Conservation (phyloP, 352 stramenopile genomes). For the Discostella stelligera region DNA sequence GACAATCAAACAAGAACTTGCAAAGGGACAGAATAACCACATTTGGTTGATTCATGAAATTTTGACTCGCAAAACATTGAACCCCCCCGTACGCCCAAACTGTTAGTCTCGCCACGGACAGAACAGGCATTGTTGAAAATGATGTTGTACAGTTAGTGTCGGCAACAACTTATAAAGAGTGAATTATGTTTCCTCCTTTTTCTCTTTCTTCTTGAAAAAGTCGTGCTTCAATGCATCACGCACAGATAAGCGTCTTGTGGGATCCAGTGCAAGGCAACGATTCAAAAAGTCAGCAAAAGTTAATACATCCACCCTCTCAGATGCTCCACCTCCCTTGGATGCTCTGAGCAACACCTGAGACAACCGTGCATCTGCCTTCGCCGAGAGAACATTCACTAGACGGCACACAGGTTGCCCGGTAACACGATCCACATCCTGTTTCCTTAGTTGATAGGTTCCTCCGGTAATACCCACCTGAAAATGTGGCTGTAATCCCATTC, state of each 20-base stretch:
- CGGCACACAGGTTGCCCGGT: conserved; percentile 54
- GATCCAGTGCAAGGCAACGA: conserved; percentile 73
- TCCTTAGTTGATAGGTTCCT: conserved; percentile 62
- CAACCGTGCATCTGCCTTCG: conserved; percentile 47
- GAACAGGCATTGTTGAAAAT: too few relatives aligned
- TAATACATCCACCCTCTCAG: conserved; percentile 53
- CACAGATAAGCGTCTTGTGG: conserved; percentile 55
- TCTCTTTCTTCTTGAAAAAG: conserved; percentile 68
- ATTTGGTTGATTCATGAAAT: conserved; percentile 50
- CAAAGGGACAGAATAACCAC: conserved; percentile 37
- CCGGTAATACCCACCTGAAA: conserved; percentile 54
- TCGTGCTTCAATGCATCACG: conserved; percentile 63
- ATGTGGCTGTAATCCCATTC: conserved; percentile 62
- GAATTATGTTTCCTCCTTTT: conserved; percentile 23
- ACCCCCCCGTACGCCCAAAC: background rate
- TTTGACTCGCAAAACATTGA: conserved; percentile 38
- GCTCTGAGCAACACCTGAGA: conserved; percentile 48
- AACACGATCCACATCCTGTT: conserved; percentile 69
- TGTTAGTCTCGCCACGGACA: too few relatives aligned
- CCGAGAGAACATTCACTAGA: conserved; percentile 47
- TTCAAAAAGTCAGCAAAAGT: conserved; percentile 72
- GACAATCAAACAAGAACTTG: conserved; percentile 47
- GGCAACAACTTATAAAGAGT: too few relatives aligned
- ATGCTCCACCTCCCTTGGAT: conserved; percentile 37
- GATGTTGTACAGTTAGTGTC: too few relatives aligned